A percentile compares a stretch with the other conserved stretches of the same genome.
These are phyloP conservation scores for Myxozyma melibiosi DNA, from an alignment of 805 yeast genomes.

Conservation along the genomic window DNA sequence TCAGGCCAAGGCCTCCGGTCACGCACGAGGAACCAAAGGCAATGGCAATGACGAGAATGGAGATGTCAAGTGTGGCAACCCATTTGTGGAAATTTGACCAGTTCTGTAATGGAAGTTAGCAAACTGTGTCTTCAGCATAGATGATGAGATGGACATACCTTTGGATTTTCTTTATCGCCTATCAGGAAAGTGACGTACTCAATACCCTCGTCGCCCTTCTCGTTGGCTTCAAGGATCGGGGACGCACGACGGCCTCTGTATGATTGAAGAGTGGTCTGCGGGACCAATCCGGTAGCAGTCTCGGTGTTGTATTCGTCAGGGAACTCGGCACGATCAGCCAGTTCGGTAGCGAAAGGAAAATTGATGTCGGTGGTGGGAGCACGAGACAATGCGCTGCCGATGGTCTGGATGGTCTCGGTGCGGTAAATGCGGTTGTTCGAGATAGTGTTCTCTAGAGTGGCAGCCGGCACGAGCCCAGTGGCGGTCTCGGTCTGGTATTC, in stretches of 20 bases:
- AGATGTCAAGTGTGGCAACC: slow-evolving; percentile 64
- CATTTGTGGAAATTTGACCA: slow-evolving; percentile 29
- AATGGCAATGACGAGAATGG: slow-evolving; percentile 78
- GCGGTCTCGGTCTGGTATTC: slow-evolving; percentile 84
- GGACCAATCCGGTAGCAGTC: slow-evolving; percentile 86
- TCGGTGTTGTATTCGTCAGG: slow-evolving; percentile 92
- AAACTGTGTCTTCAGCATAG: not conserved
- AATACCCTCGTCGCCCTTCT: slow-evolving; percentile 43
- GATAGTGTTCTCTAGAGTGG: slow-evolving; percentile 43
- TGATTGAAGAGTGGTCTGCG: slow-evolving; percentile 60
- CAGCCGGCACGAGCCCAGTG: slow-evolving; percentile 81
- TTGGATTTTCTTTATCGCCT: slow-evolving; percentile 85
- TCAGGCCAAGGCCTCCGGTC: slow-evolving; percentile 78
- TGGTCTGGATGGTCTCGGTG: slow-evolving; percentile 72
- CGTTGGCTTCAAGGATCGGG: slow-evolving; percentile 37
- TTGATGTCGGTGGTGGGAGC: slow-evolving; percentile 55
- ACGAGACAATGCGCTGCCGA: slow-evolving; percentile 61
- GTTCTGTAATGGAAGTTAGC: slow-evolving; percentile 9
- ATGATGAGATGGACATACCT: slow-evolving; percentile 34
- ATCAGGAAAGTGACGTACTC: slow-evolving; percentile 82
- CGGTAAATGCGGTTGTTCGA: slow-evolving; percentile 22
- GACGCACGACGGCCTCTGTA: slow-evolving; percentile 23
- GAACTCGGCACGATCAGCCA: slow-evolving; percentile 52
- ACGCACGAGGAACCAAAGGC: slow-evolving; percentile 93
- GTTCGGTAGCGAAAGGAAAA: slow-evolving; percentile 48